phyloP scores from a whole-genome alignment of 1,284 basidiomycete genomes.

The Dichomitus squalens region DNA sequence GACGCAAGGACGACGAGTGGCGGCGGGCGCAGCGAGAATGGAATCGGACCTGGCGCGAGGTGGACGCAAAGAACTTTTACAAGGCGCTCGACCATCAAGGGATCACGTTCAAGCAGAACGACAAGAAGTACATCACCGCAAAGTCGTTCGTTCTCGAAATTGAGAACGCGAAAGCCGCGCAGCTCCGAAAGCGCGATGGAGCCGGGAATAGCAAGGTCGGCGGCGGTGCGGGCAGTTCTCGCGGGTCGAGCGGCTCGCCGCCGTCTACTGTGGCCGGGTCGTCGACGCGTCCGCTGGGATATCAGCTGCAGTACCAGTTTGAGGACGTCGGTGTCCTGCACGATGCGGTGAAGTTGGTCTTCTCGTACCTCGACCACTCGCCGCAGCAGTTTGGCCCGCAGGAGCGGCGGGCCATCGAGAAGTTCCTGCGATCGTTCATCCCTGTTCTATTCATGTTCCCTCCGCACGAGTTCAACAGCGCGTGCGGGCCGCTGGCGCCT shows the following conservation, averaged over 20 bases:
- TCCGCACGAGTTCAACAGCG: conserved; percentile 76
- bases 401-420: conserved; percentile 86
- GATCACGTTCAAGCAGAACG: conserved; percentile 91
- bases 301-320: conserved; percentile 84
- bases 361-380: conserved; percentile 88
- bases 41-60: conserved; percentile 97
- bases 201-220: conserved; percentile 36
- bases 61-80: conserved; percentile 97
- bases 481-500: conserved; percentile 61
- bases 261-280: background rate
- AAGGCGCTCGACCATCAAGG: conserved; percentile 97
- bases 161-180: conserved; percentile 76
- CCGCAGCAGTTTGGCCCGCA: conserved; percentile 71
- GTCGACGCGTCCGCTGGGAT: conserved; percentile 39
- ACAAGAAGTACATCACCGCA: conserved; percentile 94
- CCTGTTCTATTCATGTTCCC: conserved; percentile 82
- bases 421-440: conserved; percentile 85
- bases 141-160: conserved; percentile 92
- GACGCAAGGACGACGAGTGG: conserved; percentile 98
- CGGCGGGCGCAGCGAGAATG: conserved; percentile 92
- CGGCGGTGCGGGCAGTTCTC: conserved; percentile 35
- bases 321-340: conserved; percentile 82
- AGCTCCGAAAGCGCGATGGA: conserved; percentile 52
- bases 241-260: conserved; percentile 14
- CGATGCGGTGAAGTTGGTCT: conserved; percentile 89